A percentile compares a stretch with the other conserved stretches of the same genome.
phyloP scores from a whole-genome alignment of 257 asterid genomes.

The Petrea volubilis region DNA sequence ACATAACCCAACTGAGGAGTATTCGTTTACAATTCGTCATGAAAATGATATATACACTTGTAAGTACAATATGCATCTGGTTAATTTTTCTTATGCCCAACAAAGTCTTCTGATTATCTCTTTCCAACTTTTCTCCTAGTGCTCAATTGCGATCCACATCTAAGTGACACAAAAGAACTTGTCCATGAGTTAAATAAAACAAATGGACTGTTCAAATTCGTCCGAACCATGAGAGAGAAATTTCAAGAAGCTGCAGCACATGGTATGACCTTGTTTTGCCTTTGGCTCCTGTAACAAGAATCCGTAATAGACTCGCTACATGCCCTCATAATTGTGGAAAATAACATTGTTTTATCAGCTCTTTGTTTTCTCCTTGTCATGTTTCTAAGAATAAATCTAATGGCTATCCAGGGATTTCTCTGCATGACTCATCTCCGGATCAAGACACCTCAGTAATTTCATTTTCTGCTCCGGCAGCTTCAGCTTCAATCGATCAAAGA shows the following conservation, averaged over 20 bases:
- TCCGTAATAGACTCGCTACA: neutral
- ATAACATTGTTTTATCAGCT: neutral
- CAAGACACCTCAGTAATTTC: slow-evolving; percentile 51
- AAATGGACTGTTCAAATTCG: slow-evolving; percentile 85
- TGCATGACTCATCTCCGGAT: slow-evolving; percentile 32
- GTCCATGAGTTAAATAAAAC: slow-evolving; percentile 60
- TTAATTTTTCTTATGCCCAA: slow-evolving; percentile 10
- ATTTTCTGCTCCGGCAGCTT: slow-evolving; percentile 63
- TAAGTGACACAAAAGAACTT: slow-evolving; percentile 58
- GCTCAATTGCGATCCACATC: slow-evolving; percentile 67
- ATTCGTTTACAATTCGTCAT: slow-evolving; percentile 69
- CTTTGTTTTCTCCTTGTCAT: slow-evolving; percentile 1
- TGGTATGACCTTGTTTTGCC: slow-evolving; percentile 45
- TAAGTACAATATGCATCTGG: slow-evolving; percentile 42
- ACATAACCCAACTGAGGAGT: slow-evolving; percentile 61
- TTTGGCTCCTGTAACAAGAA: neutral
- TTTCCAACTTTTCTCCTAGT: slow-evolving; percentile 39
- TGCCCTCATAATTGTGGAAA: neutral
- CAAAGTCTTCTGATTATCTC: slow-evolving; percentile 10
- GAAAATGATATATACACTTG: slow-evolving; percentile 73
- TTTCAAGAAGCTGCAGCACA: slow-evolving; percentile 64
- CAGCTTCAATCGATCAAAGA: slow-evolving; percentile 59
- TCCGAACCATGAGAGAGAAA: slow-evolving; percentile 74
- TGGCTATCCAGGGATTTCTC: slow-evolving; percentile 45
- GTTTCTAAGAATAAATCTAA: slow-evolving; percentile 29